phyloP scores from a whole-genome alignment of 805 yeast species.

The Sugiyamaella chiloensis region DNA sequence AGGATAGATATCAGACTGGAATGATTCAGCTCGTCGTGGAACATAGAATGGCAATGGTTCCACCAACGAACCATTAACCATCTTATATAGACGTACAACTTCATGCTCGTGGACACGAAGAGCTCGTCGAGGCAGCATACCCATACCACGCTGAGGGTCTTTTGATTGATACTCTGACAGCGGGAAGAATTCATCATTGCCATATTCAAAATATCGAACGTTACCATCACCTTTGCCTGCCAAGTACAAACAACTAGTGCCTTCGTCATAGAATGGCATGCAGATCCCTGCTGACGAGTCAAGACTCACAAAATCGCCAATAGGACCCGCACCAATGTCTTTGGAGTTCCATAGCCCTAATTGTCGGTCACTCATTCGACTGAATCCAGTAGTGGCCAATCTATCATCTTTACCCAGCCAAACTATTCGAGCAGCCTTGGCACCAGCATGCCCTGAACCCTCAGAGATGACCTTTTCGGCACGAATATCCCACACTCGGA shows the following conservation, averaged over 20 bases:
- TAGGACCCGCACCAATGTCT: constrained; percentile 72
- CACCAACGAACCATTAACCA: constrained; percentile 76
- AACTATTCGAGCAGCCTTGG: constrained; percentile 79
- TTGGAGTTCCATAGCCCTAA: constrained; percentile 88
- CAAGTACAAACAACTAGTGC: constrained; percentile 73
- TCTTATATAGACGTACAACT: constrained; percentile 75
- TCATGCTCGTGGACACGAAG: constrained; percentile 83
- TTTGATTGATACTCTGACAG: constrained; percentile 86
- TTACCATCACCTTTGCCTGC: constrained; percentile 99
- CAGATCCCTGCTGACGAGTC: constrained; percentile 92
- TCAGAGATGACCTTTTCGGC: constrained; percentile 70
- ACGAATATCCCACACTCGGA: constrained; percentile 90
- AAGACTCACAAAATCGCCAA: constrained; percentile 81
- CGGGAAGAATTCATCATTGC: constrained; percentile 75
- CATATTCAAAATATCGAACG: constrained; percentile 88
- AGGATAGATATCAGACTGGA: constrained; percentile 90
- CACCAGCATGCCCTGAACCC: constrained; percentile 90
- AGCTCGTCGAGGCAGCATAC: constrained; percentile 78
- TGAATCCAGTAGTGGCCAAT: constrained; percentile 90
- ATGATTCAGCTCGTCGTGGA: constrained; percentile 90
- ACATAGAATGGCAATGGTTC: constrained; percentile 93
- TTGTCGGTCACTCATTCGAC: constrained; percentile 89
- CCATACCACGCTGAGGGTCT: constrained; percentile 95
- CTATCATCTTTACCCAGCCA: constrained; percentile 91
- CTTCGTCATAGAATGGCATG: constrained; percentile 85